These are phyloP conservation scores for Fraxinus americana DNA, from an alignment of 257 asterid species.

Conservation along the genomic window DNA sequence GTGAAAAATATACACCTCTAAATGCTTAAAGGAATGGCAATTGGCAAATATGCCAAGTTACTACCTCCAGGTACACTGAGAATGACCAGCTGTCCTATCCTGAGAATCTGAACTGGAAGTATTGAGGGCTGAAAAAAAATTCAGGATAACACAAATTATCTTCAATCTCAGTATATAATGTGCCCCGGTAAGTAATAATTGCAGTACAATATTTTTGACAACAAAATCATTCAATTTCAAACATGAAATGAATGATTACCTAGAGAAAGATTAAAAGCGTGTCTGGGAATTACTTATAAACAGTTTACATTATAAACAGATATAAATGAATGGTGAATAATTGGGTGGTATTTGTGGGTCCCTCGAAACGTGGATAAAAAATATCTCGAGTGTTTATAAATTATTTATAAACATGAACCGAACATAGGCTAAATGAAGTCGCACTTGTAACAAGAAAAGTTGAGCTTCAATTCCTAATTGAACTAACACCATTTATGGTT, in stretches of 20 bases:
- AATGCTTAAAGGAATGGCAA: conserved; percentile 4
- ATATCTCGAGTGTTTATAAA: too few relatives aligned
- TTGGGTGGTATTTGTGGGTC: too few relatives aligned
- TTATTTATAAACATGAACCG: too few relatives aligned
- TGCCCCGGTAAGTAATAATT: conserved; percentile 13
- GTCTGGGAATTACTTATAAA: too few relatives aligned
- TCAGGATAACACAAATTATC: conserved; percentile 12
- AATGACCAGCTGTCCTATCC: conserved; percentile 90
- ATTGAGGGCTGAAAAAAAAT: conserved; percentile 72
- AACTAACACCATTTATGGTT: background rate
- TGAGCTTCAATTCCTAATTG: background rate
- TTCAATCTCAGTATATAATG: conserved; percentile 15
- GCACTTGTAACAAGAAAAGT: background rate
- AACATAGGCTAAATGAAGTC: too few relatives aligned
- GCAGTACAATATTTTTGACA: background rate
- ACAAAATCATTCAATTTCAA: conserved; percentile 3
- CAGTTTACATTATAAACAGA: too few relatives aligned
- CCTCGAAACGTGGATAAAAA: background rate
- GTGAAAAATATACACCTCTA: background rate
- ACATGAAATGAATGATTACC: background rate
- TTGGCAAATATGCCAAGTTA: conserved; percentile 12
- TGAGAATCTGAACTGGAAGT: conserved; percentile 90
- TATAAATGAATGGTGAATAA: too few relatives aligned
- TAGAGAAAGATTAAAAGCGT: background rate
- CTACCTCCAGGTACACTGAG: conserved; percentile 96